Evolutionary conservation across 2,329 filamentous ascomycete genomes (phyloP), one percentile per base, ranked within the genome.

Genomic region (Aspergillus ruber): DNA sequence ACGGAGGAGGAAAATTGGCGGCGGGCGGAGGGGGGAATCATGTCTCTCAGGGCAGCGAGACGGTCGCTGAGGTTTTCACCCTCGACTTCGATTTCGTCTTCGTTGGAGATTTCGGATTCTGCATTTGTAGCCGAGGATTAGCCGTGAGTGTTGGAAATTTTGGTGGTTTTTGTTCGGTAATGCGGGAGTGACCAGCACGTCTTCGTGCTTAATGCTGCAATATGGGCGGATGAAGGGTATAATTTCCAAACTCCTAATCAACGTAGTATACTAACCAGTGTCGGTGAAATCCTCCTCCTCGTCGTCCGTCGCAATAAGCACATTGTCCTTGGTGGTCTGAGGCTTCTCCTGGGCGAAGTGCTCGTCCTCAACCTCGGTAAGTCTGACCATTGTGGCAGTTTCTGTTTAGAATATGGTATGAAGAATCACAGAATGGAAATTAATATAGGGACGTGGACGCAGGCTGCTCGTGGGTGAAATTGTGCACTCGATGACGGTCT

Each of bases 351-450:
- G 76, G 74, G 85, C 79, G 78, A 96, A 95, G 74, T 94, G 88
- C 80, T 96, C 90, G 69, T 97, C 91, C 68, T 94, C 85, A 66
- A 97, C 91, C 78, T 97, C 91, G 68, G 89, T 88, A 67, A 97
- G 88, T 74, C 91, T 89, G 72, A 97, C 91, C 91, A 97, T 96
- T 62, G 71, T 69, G 62, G 52, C 54, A 55, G 56, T 53, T 40
- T 41, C 50, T 23, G 44, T 49, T 40, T 42, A 42, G 7, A 6
- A 27, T 50, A 44, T 35, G 13, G 15, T 35, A 35, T 35, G 3
- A 35, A 35, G 15, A 35, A 42, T 43, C 45, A 48, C 49, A 43
- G n/a, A 38, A 41, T 35, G 46, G 35, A 40, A 45, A 42, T 29
- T 29, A 4, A 29, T 35, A 7, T 43, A 46, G 52, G 45, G 50